Base-by-base conservation (phyloP, 1,284 basidiomycete species). In the Cryptococcus sp. region DNA sequence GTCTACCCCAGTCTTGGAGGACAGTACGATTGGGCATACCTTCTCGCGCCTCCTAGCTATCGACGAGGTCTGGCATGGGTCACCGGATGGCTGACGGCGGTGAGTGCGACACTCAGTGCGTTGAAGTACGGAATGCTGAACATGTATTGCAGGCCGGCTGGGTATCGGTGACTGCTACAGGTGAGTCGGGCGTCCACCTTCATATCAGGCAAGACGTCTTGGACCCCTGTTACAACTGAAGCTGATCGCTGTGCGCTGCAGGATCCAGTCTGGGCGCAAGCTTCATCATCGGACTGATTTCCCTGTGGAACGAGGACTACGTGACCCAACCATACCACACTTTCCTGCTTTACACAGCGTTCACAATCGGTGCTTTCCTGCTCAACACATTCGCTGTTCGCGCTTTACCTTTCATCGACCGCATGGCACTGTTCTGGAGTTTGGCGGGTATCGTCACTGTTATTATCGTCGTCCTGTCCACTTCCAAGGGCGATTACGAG, bases 401-500 rank as follows among this genome's bases (percentile, higher is more conserved):
- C 1, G 15, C 70, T 0, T 56, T 79, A 2, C 75, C 76, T 0
- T 42, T 59, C 22, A 42, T 78, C 55, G 72, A 79, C 59, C 63
- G 63, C 15, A 61, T 60, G 4, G 77, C 74, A 0, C 47, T 73
- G 41, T 53, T 65, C 45, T 77, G 74, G 75, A 70, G 67, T 0
- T 58, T 81, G 17, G 50, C 67, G 0, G 80, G 80, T 7, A 68
- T 71, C 0, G 70, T 73, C 10, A 66, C 78, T 20, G 72, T 78
- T 38, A 69, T 73, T 54, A 78, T 81, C 54, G 72, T 70, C 13
- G 63, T 78, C 20, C 69, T 81, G 0, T 69, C 76, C 1, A 63
- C 69, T 8, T 65, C 77, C 0, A 55, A 62, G 1, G 68, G 74
- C 10, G 53, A 76, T 38, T 82, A 70, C 60, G 77, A 78, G 50